Conservation (phyloP, 176 grass and related monocot species). For the Carex scoparia region DNA sequence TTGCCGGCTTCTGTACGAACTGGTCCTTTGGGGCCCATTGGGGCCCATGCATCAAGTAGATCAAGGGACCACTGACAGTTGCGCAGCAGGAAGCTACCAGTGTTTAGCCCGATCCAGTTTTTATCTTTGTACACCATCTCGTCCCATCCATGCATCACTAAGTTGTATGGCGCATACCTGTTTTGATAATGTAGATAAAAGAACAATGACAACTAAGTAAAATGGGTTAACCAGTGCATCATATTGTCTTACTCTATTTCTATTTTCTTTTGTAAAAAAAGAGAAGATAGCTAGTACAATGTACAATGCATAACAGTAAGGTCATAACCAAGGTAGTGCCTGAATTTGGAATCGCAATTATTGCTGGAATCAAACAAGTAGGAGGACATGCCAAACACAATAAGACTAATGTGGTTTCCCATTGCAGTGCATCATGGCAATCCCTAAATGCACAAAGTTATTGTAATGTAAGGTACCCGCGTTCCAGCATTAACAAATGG, state of each 20-base stretch:
- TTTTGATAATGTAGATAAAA: background rate
- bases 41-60: conserved; percentile 86
- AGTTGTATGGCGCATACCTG: conserved; percentile 61
- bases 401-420: background rate
- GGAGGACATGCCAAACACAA: background rate
- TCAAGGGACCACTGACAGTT: conserved; percentile 99
- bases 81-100: conserved; percentile 85
- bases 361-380: background rate
- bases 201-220: background rate
- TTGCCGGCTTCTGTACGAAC: conserved; percentile 72
- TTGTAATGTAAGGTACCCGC: background rate
- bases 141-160: conserved; percentile 87
- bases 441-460: background rate
- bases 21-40: conserved; percentile 96
- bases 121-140: conserved; percentile 97
- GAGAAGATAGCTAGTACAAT: background rate
- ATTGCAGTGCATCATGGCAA: background rate
- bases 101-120: conserved; percentile 99
- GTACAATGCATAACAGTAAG: background rate
- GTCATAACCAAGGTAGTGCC: background rate
- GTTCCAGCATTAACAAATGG: background rate
- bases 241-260: background rate
- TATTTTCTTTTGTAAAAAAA: background rate
- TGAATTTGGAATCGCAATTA: background rate
- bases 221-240: background rate